phyloP scores from a whole-genome alignment of 2,329 filamentous ascomycete species.

The Pseudovirgaria hyperparasitica region DNA sequence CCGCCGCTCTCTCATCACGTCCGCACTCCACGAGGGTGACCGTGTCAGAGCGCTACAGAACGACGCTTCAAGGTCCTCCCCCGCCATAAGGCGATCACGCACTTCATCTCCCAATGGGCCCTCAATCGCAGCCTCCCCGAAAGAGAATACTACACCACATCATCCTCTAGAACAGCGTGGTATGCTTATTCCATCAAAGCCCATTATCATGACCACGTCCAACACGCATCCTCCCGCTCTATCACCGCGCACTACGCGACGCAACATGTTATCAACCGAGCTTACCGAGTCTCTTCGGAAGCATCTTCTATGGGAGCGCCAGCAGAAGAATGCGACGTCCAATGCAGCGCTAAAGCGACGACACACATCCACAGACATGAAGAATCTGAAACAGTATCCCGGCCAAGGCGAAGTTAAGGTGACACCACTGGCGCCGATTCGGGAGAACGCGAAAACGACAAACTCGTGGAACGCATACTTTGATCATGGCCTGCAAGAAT shows the following conservation, averaged over 20 bases:
- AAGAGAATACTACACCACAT: constrained; percentile 40
- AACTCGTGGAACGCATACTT: constrained; percentile 71
- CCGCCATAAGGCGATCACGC: constrained; percentile 44
- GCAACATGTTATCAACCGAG: constrained; percentile 93
- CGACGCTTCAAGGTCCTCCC: constrained; percentile 45
- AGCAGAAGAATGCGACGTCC: constrained; percentile 82
- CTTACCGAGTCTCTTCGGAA: constrained; percentile 85
- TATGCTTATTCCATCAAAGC: constrained; percentile 52
- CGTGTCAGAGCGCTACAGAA: constrained; percentile 58
- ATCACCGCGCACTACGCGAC: constrained; percentile 80
- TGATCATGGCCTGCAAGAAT: constrained; percentile 68
- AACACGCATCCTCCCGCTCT: constrained; percentile 61
- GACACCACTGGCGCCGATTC: constrained; percentile 41
- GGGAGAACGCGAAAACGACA: constrained; percentile 49
- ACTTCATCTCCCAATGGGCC: constrained; percentile 58
- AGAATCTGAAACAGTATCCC: constrained; percentile 74
- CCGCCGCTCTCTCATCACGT: constrained; percentile 75
- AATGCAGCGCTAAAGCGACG: constrained; percentile 81
- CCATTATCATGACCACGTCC: constrained; percentile 63
- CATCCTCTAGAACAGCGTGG: constrained; percentile 44
- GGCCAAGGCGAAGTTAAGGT: constrained; percentile 8
- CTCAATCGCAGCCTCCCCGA: constrained; percentile 47
- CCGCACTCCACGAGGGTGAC: constrained; percentile 73
- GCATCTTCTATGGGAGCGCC: constrained; percentile 87
- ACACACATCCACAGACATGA: constrained; percentile 72